These are phyloP conservation scores for Cyberlindnera maclurae DNA, from an alignment of 805 yeast species.

Conservation along the genomic window DNA sequence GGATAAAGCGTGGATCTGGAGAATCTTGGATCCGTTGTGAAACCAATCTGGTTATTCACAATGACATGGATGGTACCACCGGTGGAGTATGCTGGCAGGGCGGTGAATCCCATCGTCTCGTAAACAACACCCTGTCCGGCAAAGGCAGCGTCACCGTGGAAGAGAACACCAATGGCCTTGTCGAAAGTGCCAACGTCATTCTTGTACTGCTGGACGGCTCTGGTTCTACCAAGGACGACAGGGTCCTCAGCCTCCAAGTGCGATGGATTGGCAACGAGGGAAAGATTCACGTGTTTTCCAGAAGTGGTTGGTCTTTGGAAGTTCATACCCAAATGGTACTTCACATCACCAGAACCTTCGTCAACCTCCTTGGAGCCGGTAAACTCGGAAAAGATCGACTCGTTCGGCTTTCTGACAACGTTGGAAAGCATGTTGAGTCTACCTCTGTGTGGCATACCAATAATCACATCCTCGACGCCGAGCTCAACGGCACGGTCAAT, in stretches of 20 bases:
- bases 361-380: constrained; percentile 84
- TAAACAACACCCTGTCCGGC: constrained; percentile 99
- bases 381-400: constrained; percentile 94
- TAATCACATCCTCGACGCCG: constrained; percentile 93
- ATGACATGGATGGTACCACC: constrained; percentile 98
- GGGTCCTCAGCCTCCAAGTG: constrained; percentile 99
- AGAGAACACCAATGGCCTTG: constrained; percentile 85
- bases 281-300: constrained; percentile 91
- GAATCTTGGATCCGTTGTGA: constrained; percentile 97
- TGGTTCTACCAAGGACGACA: constrained; percentile 94
- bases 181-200: constrained; percentile 73
- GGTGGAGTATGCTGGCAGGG: constrained; percentile 89
- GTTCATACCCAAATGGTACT: constrained; percentile 98
- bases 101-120: constrained; percentile 94
- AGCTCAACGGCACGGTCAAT: constrained; percentile 88
- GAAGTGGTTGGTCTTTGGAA: constrained; percentile 98
- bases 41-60: constrained; percentile 97
- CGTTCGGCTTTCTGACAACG: constrained; percentile 97
- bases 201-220: constrained; percentile 92
- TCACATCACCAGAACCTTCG: constrained; percentile 98
- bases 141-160: constrained; percentile 99
- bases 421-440: constrained; percentile 95
- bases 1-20: constrained; percentile 98
- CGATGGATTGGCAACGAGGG: constrained; percentile 97
- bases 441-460: constrained; percentile 99